phyloP scores from a whole-genome alignment of 768 basidiomycete species.

The Boletus tomentosulus region DNA sequence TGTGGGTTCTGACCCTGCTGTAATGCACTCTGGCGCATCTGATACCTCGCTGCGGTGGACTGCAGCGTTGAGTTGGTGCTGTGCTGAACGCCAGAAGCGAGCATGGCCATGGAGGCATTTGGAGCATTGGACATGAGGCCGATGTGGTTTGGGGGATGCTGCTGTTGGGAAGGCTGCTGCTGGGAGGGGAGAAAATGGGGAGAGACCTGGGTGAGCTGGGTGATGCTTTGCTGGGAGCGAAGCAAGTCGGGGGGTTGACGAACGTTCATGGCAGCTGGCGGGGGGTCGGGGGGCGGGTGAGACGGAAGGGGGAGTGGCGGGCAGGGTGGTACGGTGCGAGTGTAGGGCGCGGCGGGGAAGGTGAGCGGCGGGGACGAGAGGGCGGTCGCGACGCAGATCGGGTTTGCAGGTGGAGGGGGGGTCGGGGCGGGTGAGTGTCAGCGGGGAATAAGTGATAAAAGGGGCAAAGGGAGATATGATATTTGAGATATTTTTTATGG shows the following conservation, averaged over 20 bases:
- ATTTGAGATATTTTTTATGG: conserved; percentile 24
- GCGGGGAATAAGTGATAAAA: no score
- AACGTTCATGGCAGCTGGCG: conserved; percentile 41
- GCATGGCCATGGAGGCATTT: conserved; percentile 38
- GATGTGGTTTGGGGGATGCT: conserved; percentile 33
- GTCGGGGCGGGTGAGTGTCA: no score
- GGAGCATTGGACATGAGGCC: conserved; percentile 34
- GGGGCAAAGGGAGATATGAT: conserved; percentile 19
- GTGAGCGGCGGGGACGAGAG: neutral
- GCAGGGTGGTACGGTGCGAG: neutral
- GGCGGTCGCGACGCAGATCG: conserved; percentile 20
- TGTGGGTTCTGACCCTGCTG: conserved; percentile 38
- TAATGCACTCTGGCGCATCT: conserved; percentile 35
- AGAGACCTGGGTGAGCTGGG: conserved; percentile 39
- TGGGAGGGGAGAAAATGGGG: conserved; percentile 38
- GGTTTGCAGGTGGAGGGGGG: neutral
- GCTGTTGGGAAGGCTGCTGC: conserved; percentile 33
- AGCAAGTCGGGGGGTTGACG: conserved; percentile 43
- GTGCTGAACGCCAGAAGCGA: conserved; percentile 29
- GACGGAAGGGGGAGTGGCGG: conserved; percentile 1
- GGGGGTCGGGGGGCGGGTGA: neutral
- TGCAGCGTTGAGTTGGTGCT: conserved; percentile 20
- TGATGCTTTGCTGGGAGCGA: conserved; percentile 38
- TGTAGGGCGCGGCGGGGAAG: neutral
- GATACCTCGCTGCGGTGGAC: conserved; percentile 22